Evolutionary conservation across 2,329 filamentous ascomycete genomes (phyloP).

Genomic region (Coniosporium tulheliwenetii): DNA sequence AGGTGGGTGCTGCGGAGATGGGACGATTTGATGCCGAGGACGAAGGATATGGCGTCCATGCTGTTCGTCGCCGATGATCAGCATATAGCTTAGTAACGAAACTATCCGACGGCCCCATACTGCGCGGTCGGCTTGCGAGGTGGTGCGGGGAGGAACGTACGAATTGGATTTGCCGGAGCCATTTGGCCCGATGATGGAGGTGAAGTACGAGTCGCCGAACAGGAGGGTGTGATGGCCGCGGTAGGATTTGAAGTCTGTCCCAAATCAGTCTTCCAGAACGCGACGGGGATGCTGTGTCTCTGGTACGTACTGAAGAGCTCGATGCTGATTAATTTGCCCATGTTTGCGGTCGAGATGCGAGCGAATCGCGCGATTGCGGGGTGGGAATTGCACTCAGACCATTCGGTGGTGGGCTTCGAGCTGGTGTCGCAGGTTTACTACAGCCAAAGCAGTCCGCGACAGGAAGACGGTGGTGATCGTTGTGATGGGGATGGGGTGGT

Average conservation of each 20-base stretch:
- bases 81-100: not conserved
- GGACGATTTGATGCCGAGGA: slow-evolving; percentile 96
- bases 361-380: too few species aligned
- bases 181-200: slow-evolving; percentile 98
- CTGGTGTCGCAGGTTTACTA: too few species aligned
- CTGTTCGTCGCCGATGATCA: slow-evolving; percentile 25
- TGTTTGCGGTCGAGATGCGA: slow-evolving; percentile 30
- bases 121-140: not conserved
- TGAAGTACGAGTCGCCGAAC: slow-evolving; percentile 97
- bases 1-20: slow-evolving; percentile 88
- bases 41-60: slow-evolving; percentile 99
- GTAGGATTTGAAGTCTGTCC: slow-evolving; percentile 93
- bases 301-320: slow-evolving; percentile 70
- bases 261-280: slow-evolving; percentile 13
- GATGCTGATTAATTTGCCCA: slow-evolving; percentile 92
- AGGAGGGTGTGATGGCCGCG: slow-evolving; percentile 89
- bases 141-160: slow-evolving; percentile 32
- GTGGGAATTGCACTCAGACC: too few species aligned
- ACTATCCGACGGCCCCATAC: too few species aligned
- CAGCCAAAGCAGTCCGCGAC: too few species aligned
- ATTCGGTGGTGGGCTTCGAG: too few species aligned
- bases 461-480: too few species aligned
- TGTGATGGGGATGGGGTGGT: too few species aligned
- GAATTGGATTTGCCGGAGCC: slow-evolving; percentile 98
- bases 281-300: not conserved